These are phyloP conservation scores for Paramecium sexaurelia DNA, from an alignment of 73 alveolate genomes.

Conservation along the genomic window DNA sequence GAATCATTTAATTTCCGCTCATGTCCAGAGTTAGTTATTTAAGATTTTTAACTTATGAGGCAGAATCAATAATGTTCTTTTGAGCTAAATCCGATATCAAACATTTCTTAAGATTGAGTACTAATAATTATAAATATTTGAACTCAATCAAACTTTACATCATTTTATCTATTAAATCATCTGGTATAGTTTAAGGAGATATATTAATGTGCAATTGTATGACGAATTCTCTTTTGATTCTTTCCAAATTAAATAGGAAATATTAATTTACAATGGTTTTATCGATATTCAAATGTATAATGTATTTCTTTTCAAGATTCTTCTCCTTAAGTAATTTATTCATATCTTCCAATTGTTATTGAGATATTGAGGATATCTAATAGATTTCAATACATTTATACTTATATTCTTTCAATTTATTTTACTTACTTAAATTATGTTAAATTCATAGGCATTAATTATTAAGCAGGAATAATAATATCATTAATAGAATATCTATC, in stretches of 20 bases:
- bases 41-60: not conserved
- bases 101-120: not conserved
- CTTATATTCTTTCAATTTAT: not conserved
- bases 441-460: not conserved
- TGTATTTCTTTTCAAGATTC: not conserved
- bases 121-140: not conserved
- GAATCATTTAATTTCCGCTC: not conserved
- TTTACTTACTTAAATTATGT: not conserved
- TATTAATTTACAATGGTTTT: not conserved
- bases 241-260: not conserved
- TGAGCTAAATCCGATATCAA: not conserved
- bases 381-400: not conserved
- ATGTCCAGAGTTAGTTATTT: not conserved
- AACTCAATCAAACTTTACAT: not conserved
- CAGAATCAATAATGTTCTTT: not conserved
- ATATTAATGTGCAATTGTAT: not conserved
- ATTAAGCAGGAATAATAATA: not conserved
- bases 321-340: slow-evolving; percentile 10
- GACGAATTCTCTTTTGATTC: slow-evolving; percentile 6
- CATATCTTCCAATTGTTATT: not conserved
- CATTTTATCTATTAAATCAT: slow-evolving; percentile 8
- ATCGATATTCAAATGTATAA: not conserved
- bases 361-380: not conserved
- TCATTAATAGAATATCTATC: not conserved
- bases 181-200: not conserved